These are phyloP conservation scores for Suillus weaverae DNA, from an alignment of 768 basidiomycete species.

Conservation along the genomic window DNA sequence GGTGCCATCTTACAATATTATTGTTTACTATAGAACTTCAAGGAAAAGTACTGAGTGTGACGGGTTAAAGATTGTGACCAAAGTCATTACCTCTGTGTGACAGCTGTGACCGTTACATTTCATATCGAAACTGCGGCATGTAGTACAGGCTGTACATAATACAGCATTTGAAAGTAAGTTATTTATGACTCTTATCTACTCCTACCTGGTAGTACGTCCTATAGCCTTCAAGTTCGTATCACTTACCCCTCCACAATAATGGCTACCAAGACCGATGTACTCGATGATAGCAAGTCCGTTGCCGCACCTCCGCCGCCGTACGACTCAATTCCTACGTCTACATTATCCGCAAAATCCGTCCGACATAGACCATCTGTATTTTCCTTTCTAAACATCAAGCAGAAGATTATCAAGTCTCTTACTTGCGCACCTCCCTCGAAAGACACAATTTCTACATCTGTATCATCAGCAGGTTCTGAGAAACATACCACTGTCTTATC, in stretches of 20 bases:
- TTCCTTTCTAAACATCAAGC: background rate
- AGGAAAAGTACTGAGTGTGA: too few species aligned
- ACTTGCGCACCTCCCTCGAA: background rate
- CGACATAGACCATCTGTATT: background rate
- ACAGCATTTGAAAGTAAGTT: too few species aligned
- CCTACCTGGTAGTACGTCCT: too few species aligned
- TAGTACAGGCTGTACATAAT: too few species aligned
- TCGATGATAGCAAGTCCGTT: background rate
- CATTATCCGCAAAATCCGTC: background rate
- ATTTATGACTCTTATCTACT: too few species aligned
- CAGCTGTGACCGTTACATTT: too few species aligned
- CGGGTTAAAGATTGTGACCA: background rate
- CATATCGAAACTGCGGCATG: too few species aligned
- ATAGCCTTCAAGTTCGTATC: background rate
- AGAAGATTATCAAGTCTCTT: background rate
- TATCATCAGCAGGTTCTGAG: background rate
- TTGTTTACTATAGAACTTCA: background rate
- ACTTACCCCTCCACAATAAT: background rate
- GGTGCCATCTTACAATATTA: conserved; percentile 50
- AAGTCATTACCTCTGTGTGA: too few species aligned
- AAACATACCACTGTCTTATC: background rate
- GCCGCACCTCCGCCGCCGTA: background rate
- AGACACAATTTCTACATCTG: background rate
- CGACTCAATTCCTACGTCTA: background rate
- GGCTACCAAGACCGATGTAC: background rate